A percentile compares a stretch with the other conserved stretches of the same genome.
Evolutionary conservation across 1,284 basidiomycete genomes (phyloP).

Genomic region (Melampsora abietis-canadensis): DNA sequence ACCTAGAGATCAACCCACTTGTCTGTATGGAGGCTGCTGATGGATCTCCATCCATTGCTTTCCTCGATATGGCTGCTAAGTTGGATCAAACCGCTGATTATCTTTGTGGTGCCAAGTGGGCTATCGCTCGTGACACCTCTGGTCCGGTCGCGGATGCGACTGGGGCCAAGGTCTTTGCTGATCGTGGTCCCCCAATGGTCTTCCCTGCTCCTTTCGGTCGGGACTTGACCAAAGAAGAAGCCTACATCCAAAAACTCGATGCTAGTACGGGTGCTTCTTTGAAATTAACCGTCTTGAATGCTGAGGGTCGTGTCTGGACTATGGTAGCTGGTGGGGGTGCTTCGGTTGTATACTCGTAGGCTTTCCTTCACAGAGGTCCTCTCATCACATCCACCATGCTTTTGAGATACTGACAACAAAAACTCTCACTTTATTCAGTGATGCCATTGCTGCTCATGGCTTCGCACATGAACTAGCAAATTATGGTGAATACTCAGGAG

Average conservation of each 20-base stretch:
- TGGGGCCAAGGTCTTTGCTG: slow-evolving; percentile 65
- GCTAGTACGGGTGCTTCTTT: slow-evolving; percentile 94
- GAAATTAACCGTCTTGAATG: slow-evolving; percentile 94
- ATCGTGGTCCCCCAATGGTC: slow-evolving; percentile 94
- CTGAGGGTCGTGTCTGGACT: slow-evolving; percentile 94
- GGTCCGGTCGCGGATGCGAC: slow-evolving; percentile 63
- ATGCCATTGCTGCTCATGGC: slow-evolving; percentile 94
- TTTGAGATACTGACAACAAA: slow-evolving; percentile 44
- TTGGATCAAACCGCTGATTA: slow-evolving; percentile 98
- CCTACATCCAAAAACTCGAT: slow-evolving; percentile 97
- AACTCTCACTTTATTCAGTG: slow-evolving; percentile 61
- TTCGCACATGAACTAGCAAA: slow-evolving; percentile 97
- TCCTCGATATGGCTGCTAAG: slow-evolving; percentile 99
- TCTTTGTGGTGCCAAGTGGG: slow-evolving; percentile 98
- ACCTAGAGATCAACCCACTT: slow-evolving; percentile 99
- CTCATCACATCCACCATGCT: background rate
- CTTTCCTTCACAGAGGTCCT: background rate
- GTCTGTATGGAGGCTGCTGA: slow-evolving; percentile 82
- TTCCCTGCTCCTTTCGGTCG: slow-evolving; percentile 91
- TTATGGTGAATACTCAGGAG: slow-evolving; percentile 99
- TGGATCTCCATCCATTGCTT: slow-evolving; percentile 77
- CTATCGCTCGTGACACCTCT: slow-evolving; percentile 85
- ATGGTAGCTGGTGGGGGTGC: slow-evolving; percentile 89
- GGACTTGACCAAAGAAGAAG: slow-evolving; percentile 96
- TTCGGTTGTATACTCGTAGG: slow-evolving; percentile 69